phyloP scores from a whole-genome alignment of 2,329 filamentous ascomycete species.

The Xylariomycetidae sp. region DNA sequence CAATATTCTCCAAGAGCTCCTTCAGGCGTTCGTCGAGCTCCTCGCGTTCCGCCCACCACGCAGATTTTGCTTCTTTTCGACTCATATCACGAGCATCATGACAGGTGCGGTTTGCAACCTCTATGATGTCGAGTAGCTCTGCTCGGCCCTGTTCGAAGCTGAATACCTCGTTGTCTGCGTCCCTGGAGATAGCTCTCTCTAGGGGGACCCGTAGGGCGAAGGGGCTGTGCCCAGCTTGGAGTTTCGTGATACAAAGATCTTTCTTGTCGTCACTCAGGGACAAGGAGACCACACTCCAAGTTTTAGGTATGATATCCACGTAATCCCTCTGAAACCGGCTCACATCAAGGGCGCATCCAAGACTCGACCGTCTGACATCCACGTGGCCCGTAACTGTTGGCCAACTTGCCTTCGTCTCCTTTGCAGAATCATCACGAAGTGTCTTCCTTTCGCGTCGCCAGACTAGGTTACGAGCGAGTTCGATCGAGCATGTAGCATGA shows the following conservation, averaged over 20 bases:
- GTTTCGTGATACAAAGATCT: conserved; percentile 84
- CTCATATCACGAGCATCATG: conserved; percentile 66
- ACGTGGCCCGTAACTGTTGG: conserved; percentile 27
- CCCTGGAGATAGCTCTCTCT: conserved; percentile 72
- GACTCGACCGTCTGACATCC: conserved; percentile 34
- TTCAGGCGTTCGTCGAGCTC: conserved; percentile 70
- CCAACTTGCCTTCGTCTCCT: conserved; percentile 27
- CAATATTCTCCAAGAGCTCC: conserved; percentile 76
- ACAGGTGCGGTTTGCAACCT: conserved; percentile 74
- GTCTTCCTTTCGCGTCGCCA: conserved; percentile 59
- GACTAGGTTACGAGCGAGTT: conserved; percentile 64
- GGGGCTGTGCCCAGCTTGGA: conserved; percentile 67
- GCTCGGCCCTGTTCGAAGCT: conserved; percentile 72
- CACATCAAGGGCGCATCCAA: conserved; percentile 46
- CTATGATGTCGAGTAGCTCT: conserved; percentile 79
- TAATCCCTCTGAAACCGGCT: conserved; percentile 70
- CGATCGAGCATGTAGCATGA: conserved; percentile 58
- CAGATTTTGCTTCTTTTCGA: conserved; percentile 66
- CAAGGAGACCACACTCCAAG: conserved; percentile 83
- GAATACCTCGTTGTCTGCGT: conserved; percentile 72
- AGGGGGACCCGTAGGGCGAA: conserved; percentile 85
- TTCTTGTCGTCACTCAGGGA: conserved; percentile 74
- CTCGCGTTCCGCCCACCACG: conserved; percentile 88
- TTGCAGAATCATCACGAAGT: conserved; percentile 35
- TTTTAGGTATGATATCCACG: conserved; percentile 73